phyloP scores from a whole-genome alignment of 2,329 filamentous ascomycete species.

The Neoarthrinium moseri region DNA sequence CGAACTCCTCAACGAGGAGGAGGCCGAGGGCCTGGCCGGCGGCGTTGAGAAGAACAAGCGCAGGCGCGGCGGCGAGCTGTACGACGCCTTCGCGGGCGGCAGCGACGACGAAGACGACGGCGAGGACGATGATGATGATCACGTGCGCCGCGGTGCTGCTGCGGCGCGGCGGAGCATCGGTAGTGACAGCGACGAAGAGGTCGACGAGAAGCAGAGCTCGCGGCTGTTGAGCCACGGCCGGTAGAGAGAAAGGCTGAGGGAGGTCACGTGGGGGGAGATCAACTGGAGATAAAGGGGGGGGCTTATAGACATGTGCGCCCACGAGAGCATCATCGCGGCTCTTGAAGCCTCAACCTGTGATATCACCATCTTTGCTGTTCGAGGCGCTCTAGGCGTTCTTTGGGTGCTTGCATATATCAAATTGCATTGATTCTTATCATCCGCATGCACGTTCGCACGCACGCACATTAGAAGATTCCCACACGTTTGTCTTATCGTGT shows the following conservation, averaged over 20 bases:
- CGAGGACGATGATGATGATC: too few species aligned
- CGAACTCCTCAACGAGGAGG: conserved; percentile 83
- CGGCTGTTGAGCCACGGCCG: conserved; percentile 8
- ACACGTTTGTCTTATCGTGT: too few species aligned
- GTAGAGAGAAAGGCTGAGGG: neutral
- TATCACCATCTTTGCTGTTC: conserved; percentile 3
- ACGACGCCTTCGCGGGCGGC: conserved; percentile 95
- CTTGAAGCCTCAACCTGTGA: neutral
- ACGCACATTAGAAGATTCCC: neutral
- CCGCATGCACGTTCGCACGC: too few species aligned
- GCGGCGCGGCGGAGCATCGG: neutral
- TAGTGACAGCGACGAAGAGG: neutral
- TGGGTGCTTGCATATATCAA: too few species aligned
- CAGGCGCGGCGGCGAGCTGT: conserved; percentile 80
- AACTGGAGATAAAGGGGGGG: neutral
- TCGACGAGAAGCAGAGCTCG: conserved; percentile 8
- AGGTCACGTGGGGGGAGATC: neutral
- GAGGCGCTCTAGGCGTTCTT: too few species aligned
- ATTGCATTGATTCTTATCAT: too few species aligned
- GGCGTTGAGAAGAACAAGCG: conserved; percentile 44
- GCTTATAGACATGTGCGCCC: neutral
- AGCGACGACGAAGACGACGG: conserved; percentile 68
- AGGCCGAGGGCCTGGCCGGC: conserved; percentile 56
- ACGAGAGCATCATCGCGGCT: neutral
- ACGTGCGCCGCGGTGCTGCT: too few species aligned